Conservation (phyloP, 2,329 filamentous ascomycete genomes). For the Epichloe hybrida region DNA sequence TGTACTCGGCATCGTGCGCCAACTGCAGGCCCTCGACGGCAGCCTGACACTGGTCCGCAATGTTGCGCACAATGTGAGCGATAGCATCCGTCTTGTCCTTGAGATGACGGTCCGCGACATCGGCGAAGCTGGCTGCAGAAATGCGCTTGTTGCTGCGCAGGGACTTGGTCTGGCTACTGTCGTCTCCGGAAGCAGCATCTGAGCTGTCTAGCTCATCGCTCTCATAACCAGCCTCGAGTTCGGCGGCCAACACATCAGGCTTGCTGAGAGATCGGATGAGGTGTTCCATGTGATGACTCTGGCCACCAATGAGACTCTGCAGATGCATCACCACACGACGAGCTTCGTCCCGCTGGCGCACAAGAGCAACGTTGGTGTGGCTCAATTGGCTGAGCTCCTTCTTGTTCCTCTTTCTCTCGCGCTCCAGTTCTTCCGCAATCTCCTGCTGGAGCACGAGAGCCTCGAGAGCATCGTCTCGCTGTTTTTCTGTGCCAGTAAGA, state of each 20-base stretch:
- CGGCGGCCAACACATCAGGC: slow-evolving; percentile 59
- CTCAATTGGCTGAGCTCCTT: slow-evolving; percentile 83
- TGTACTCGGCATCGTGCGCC: slow-evolving; percentile 68
- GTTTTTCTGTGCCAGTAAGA: slow-evolving; percentile 91
- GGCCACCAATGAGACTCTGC: slow-evolving; percentile 86
- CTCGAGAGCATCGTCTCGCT: slow-evolving; percentile 93
- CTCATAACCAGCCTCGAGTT: slow-evolving; percentile 63
- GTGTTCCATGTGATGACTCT: slow-evolving; percentile 98
- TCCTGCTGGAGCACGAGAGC: slow-evolving; percentile 95
- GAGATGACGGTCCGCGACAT: slow-evolving; percentile 90
- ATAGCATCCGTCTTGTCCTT: slow-evolving; percentile 99
- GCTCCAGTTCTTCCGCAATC: slow-evolving; percentile 96
- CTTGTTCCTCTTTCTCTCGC: slow-evolving; percentile 93
- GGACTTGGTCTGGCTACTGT: slow-evolving; percentile 24
- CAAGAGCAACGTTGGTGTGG: slow-evolving; percentile 72
- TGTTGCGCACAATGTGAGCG: slow-evolving; percentile 97
- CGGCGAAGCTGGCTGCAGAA: slow-evolving; percentile 61
- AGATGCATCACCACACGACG: slow-evolving; percentile 95
- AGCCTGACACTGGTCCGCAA: slow-evolving; percentile 94
- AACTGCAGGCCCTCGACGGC: slow-evolving; percentile 93
- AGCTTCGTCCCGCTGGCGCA: slow-evolving; percentile 87
- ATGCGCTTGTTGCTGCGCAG: slow-evolving; percentile 35
- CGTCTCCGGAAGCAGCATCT: slow-evolving; percentile 12
- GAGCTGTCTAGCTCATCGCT: slow-evolving; percentile 30
- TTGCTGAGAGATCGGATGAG: slow-evolving; percentile 82